Conservation (phyloP, 208 protist genomes). For the Strigomonas culicis region DNA sequence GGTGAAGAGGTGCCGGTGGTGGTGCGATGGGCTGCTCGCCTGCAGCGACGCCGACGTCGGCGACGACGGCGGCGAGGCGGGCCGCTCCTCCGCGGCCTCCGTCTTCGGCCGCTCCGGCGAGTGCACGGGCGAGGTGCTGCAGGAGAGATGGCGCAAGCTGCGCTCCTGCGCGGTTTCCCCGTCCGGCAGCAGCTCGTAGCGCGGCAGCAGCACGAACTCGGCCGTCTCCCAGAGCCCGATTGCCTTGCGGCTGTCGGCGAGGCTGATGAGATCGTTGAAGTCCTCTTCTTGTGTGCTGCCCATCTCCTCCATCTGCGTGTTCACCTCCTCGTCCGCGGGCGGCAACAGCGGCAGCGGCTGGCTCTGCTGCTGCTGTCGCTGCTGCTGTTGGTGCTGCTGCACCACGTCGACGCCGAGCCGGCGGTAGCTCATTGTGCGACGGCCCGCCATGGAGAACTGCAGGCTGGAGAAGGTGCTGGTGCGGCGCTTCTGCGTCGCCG, state of each 20-base stretch:
- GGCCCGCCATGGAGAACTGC: slow-evolving; percentile 30
- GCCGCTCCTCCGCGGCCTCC: neutral
- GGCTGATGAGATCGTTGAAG: neutral
- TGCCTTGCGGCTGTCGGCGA: neutral
- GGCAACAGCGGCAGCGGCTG: neutral
- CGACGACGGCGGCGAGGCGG: neutral
- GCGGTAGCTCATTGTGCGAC: neutral
- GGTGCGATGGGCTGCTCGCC: neutral
- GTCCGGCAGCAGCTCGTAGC: slow-evolving; percentile 41
- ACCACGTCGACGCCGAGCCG: neutral
- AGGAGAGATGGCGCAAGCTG: slow-evolving; percentile 15
- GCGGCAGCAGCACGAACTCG: slow-evolving; percentile 55
- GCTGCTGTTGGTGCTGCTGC: slow-evolving; percentile 10
- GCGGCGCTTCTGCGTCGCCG: slow-evolving; percentile 16
- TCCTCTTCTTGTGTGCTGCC: slow-evolving; percentile 1
- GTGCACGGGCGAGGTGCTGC: neutral
- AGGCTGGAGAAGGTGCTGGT: slow-evolving; percentile 40
- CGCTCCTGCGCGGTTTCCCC: slow-evolving; percentile 18
- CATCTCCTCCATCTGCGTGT: neutral
- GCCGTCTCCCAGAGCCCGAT: slow-evolving; percentile 45
- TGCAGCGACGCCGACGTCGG: slow-evolving; percentile 10
- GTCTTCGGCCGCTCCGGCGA: neutral
- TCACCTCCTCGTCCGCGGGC: neutral
- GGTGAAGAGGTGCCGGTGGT: slow-evolving; percentile 19
- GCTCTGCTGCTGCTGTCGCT: slow-evolving; percentile 7